Evolutionary conservation across 805 yeast genomes (phyloP).

Genomic region (Candida caryicola): DNA sequence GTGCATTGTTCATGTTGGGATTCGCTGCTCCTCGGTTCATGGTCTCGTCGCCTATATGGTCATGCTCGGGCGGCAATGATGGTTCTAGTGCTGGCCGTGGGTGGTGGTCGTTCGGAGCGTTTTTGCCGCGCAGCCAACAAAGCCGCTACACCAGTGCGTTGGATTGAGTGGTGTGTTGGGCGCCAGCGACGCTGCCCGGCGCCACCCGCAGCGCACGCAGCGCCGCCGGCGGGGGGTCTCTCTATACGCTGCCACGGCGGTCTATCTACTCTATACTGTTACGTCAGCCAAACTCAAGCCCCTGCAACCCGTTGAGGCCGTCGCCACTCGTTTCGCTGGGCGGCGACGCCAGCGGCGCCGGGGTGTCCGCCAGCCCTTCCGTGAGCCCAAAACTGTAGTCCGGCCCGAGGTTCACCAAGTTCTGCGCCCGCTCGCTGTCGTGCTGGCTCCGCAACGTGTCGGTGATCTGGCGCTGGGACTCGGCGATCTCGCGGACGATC

Average conservation of each 20-base stretch:
- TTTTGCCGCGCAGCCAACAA: too few relatives aligned
- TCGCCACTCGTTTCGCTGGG: too few relatives aligned
- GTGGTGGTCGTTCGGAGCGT: not conserved
- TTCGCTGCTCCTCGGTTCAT: not conserved
- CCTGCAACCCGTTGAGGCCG: not conserved
- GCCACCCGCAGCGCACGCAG: too few relatives aligned
- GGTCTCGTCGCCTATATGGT: not conserved
- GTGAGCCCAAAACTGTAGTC: slow-evolving; percentile 6
- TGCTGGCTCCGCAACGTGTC: slow-evolving; percentile 4
- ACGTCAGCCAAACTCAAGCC: not conserved
- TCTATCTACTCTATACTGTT: too few relatives aligned
- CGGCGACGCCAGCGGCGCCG: not conserved
- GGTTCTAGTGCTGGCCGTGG: not conserved
- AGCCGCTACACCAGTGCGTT: too few relatives aligned
- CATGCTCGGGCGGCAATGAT: not conserved
- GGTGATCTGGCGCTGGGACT: slow-evolving; percentile 19
- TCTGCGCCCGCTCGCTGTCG: slow-evolving; percentile 3
- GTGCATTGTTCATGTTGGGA: slow-evolving; percentile 1
- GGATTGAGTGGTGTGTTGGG: too few relatives aligned
- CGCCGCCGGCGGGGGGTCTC: too few relatives aligned
- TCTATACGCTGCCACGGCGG: too few relatives aligned
- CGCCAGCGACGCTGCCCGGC: too few relatives aligned
- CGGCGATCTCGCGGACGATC: slow-evolving; percentile 13
- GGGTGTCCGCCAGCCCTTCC: not conserved
- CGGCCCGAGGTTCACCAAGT: slow-evolving; percentile 9